Percentiles rank a stretch among this genome's conserved stretches.
These are phyloP conservation scores for Chloranthus sessilifolius DNA, from an alignment of 164 flowering plant genomes.

Conservation along the genomic window DNA sequence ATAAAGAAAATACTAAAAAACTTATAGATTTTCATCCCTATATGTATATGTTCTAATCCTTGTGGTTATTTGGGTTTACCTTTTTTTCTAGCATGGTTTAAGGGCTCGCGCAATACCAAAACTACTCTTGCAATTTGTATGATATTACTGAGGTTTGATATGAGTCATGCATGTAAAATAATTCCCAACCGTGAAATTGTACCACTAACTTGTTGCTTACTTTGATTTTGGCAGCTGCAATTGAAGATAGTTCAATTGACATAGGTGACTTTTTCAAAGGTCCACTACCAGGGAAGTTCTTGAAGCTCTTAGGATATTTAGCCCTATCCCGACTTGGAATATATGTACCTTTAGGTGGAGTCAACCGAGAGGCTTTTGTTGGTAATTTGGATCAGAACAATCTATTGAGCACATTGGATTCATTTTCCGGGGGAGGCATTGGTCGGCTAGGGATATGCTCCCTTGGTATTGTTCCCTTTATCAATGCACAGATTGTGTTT, in stretches of 20 bases:
- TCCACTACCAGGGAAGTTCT: conserved; percentile 94
- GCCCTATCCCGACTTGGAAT: conserved; percentile 90
- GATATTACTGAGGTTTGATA: too few relatives aligned
- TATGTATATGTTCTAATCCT: too few relatives aligned
- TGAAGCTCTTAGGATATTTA: conserved; percentile 77
- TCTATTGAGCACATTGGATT: conserved; percentile 83
- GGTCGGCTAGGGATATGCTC: conserved; percentile 98
- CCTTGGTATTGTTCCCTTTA: conserved; percentile 98
- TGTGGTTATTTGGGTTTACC: too few relatives aligned
- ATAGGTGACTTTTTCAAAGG: conserved; percentile 99
- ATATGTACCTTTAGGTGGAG: conserved; percentile 96
- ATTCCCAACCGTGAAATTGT: too few relatives aligned
- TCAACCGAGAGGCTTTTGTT: conserved; percentile 85
- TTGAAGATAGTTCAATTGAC: conserved; percentile 97
- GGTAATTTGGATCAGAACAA: conserved; percentile 96
- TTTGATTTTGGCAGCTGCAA: conserved; percentile 73
- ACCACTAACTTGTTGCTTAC: too few relatives aligned
- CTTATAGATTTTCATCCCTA: too few relatives aligned
- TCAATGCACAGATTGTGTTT: conserved; percentile 95
- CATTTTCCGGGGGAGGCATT: conserved; percentile 99
- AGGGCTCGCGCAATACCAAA: too few relatives aligned
- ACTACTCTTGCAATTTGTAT: too few relatives aligned
- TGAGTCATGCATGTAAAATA: too few relatives aligned
- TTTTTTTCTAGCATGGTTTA: too few relatives aligned
- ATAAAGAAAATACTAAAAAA: too few relatives aligned